Percentiles rank a stretch among this genome's conserved stretches.
Conservation (phyloP, 371 early-diverging fungal species). For the Cokeromyces recurvatus region DNA sequence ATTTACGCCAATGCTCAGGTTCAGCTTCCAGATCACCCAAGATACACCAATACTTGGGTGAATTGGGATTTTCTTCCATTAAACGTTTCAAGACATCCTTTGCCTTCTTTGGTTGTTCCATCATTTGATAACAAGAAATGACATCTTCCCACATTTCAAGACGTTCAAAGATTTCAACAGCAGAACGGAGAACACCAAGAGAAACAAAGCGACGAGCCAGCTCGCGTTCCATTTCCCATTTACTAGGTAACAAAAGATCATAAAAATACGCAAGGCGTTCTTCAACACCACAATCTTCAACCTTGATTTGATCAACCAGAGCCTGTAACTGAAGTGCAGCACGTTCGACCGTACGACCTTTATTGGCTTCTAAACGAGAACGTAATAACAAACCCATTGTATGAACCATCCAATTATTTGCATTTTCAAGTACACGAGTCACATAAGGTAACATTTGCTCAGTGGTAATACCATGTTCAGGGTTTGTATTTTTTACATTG, state of each 20-base stretch:
- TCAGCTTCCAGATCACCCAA: slow-evolving; percentile 85
- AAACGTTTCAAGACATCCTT: slow-evolving; percentile 67
- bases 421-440: slow-evolving; percentile 82
- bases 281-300: slow-evolving; percentile 68
- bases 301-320: slow-evolving; percentile 85
- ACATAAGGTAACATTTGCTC: slow-evolving; percentile 95
- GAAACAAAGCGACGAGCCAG: slow-evolving; percentile 79
- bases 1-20: slow-evolving; percentile 73
- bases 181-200: slow-evolving; percentile 84
- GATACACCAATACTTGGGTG: slow-evolving; percentile 83
- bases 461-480: slow-evolving; percentile 84
- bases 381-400: slow-evolving; percentile 89
- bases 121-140: slow-evolving; percentile 77
- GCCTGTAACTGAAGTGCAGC: slow-evolving; percentile 90
- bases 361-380: slow-evolving; percentile 85
- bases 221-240: slow-evolving; percentile 94
- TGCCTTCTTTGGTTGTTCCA: slow-evolving; percentile 81
- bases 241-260: slow-evolving; percentile 75
- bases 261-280: slow-evolving; percentile 84
- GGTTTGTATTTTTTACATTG: slow-evolving; percentile 91
- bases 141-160: slow-evolving; percentile 94
- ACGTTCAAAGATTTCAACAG: slow-evolving; percentile 89
- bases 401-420: slow-evolving; percentile 96
- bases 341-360: slow-evolving; percentile 88
- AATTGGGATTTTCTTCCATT: slow-evolving; percentile 59